Conservation (phyloP, 1,284 basidiomycete species). For the Xerocomus nothofagi region DNA sequence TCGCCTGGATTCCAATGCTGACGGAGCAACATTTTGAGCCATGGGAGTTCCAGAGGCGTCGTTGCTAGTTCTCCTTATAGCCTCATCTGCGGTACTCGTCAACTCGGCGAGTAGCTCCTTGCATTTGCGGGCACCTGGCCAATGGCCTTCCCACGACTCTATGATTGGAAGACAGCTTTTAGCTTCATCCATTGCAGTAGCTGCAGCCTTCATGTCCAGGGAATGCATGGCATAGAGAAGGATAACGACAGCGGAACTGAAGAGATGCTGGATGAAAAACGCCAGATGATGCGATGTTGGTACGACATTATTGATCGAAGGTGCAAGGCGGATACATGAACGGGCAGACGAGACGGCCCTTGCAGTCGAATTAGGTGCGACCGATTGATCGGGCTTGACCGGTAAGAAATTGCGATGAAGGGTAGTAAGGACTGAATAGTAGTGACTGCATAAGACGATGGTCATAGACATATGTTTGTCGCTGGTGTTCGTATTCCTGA, state of each 20-base stretch:
- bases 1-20: constrained; percentile 47
- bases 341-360: constrained; percentile 79
- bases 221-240: constrained; percentile 87
- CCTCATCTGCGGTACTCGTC: constrained; percentile 65
- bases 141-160: constrained; percentile 81
- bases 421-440: constrained; percentile 85
- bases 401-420: constrained; percentile 87
- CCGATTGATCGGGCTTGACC: constrained; percentile 65
- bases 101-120: constrained; percentile 74
- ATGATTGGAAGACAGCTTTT: constrained; percentile 71
- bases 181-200: constrained; percentile 80
- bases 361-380: constrained; percentile 65
- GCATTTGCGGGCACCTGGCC: constrained; percentile 87
- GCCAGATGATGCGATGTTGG: constrained; percentile 87
- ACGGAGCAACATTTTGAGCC: constrained; percentile 36
- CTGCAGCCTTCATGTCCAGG: constrained; percentile 62
- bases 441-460: constrained; percentile 86
- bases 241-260: constrained; percentile 87
- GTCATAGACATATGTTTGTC: constrained; percentile 82
- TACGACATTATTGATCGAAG: constrained; percentile 81
- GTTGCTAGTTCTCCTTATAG: constrained; percentile 45
- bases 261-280: constrained; percentile 89
- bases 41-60: constrained; percentile 29
- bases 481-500: constrained; percentile 70
- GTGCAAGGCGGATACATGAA: constrained; percentile 80